Evolutionary conservation across 805 yeast genomes (phyloP).

Genomic region (Candida fluviatilis): DNA sequence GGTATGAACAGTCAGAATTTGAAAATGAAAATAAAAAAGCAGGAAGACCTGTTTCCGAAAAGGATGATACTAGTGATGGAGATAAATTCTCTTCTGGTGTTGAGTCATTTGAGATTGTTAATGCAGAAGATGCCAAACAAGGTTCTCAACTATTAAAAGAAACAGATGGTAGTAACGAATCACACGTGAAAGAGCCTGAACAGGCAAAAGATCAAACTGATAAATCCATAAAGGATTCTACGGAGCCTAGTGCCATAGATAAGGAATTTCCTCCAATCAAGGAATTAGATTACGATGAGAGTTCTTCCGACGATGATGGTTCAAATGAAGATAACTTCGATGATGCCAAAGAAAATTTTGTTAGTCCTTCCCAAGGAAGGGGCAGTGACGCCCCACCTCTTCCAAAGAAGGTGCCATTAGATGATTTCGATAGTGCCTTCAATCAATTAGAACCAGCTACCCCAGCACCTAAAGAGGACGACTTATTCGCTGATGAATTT

Average conservation of each 20-base stretch:
- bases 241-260: slow-evolving; percentile 11
- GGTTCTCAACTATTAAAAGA: not conserved
- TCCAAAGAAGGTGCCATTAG: slow-evolving; percentile 9
- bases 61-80: slow-evolving; percentile 29
- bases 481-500: slow-evolving; percentile 36
- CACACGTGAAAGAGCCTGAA: not conserved
- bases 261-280: slow-evolving; percentile 62
- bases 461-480: slow-evolving; percentile 18
- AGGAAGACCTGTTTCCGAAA: slow-evolving; percentile 21
- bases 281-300: slow-evolving; percentile 52
- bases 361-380: slow-evolving; percentile 4
- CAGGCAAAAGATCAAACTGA: not conserved
- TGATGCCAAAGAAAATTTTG: slow-evolving; percentile 31
- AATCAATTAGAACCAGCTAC: slow-evolving; percentile 36
- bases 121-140: slow-evolving; percentile 42
- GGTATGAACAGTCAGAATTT: not conserved
- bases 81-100: slow-evolving; percentile 42
- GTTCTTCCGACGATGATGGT: slow-evolving; percentile 33
- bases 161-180: not conserved
- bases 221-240: slow-evolving; percentile 2
- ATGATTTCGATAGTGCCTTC: slow-evolving; percentile 34
- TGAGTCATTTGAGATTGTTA: slow-evolving; percentile 53
- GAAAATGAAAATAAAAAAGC: slow-evolving; percentile 15
- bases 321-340: slow-evolving; percentile 32
- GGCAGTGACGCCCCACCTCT: not conserved